These are phyloP conservation scores for Stephanodiscus minutulus DNA, from an alignment of 108 stramenopile species.

Conservation along the genomic window DNA sequence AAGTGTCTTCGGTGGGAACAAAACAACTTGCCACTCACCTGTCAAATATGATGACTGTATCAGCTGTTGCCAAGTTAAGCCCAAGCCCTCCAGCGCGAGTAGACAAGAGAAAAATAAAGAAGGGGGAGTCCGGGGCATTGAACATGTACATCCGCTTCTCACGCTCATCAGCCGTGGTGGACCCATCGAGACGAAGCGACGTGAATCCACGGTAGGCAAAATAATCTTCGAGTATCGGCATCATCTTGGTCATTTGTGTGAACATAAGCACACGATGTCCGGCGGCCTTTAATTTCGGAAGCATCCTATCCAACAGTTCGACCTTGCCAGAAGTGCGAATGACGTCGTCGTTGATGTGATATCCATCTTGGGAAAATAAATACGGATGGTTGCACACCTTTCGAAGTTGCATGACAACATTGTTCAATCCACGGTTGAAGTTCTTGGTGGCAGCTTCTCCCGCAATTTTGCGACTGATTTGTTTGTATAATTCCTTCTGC, in stretches of 20 bases:
- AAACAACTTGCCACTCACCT: conserved; percentile 14
- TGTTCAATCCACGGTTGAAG: conserved; percentile 75
- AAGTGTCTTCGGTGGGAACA: background rate
- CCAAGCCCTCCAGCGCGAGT: conserved; percentile 94
- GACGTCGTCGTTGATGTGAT: conserved; percentile 77
- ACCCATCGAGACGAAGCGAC: conserved; percentile 88
- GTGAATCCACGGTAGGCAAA: conserved; percentile 73
- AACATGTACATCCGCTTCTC: conserved; percentile 96
- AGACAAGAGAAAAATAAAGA: conserved; percentile 93
- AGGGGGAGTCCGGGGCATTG: conserved; percentile 85
- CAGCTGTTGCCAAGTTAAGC: conserved; percentile 88
- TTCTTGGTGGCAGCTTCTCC: conserved; percentile 60
- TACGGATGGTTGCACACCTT: conserved; percentile 94
- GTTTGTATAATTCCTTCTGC: conserved; percentile 90
- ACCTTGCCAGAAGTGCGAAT: conserved; percentile 92
- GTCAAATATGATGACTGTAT: conserved; percentile 96
- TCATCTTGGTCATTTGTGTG: conserved; percentile 94
- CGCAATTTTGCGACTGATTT: conserved; percentile 71
- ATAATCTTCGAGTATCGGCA: conserved; percentile 95
- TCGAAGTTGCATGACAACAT: conserved; percentile 92
- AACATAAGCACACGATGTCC: conserved; percentile 96
- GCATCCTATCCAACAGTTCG: conserved; percentile 90
- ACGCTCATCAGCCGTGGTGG: conserved; percentile 90
- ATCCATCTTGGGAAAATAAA: conserved; percentile 81
- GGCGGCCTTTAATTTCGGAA: conserved; percentile 85